phyloP scores from a whole-genome alignment of 2,329 filamentous ascomycete species.

The Cercospora canescens region DNA sequence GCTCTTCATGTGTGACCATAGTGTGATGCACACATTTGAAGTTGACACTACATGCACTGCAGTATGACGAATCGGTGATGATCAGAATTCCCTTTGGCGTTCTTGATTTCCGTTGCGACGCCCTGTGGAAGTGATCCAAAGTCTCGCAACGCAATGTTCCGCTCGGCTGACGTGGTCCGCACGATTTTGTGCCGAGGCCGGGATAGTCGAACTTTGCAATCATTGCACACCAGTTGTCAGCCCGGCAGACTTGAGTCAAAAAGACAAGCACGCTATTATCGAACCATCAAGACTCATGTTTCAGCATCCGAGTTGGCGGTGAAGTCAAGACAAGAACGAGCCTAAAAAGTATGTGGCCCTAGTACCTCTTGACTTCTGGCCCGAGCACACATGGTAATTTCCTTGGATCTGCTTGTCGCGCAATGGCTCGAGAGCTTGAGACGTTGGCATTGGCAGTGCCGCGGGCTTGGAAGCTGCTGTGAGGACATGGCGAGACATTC shows the following conservation, averaged over 20 bases:
- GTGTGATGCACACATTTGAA: background rate
- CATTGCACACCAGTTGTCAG: background rate
- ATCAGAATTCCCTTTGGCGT: background rate
- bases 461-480: background rate
- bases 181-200: background rate
- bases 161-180: background rate
- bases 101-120: background rate
- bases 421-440: background rate
- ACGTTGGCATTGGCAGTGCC: background rate
- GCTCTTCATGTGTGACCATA: background rate
- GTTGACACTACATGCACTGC: too few species aligned
- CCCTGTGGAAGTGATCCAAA: background rate
- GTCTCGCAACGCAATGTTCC: background rate
- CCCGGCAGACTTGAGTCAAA: background rate
- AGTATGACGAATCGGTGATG: background rate
- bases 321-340: slow-evolving; percentile 7
- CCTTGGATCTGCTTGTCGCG: background rate
- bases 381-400: slow-evolving; percentile 5
- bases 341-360: background rate
- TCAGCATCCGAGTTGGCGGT: background rate
- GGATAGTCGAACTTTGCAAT: background rate
- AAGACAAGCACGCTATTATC: background rate
- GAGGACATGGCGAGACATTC: background rate
- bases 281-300: background rate
- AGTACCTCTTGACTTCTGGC: background rate